A percentile compares a stretch with the other conserved stretches of the same genome.
These are phyloP conservation scores for Alternaria burnsii DNA, from an alignment of 2,329 filamentous ascomycete genomes.

Conservation along the genomic window DNA sequence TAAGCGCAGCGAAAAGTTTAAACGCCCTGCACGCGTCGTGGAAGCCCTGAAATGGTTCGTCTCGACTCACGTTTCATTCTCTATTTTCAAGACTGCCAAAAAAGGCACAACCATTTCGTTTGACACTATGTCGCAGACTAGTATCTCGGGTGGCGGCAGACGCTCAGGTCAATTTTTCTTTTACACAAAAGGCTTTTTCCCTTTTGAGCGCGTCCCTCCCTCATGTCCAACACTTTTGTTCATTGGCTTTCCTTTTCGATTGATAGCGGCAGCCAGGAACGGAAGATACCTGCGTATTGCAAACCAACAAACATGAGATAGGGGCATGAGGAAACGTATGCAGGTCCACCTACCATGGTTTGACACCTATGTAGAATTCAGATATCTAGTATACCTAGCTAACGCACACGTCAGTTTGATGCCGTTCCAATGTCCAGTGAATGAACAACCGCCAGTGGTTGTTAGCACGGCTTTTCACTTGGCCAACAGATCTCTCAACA, in stretches of 20 bases:
- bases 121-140: constrained; percentile 9
- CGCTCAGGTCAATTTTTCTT: neutral
- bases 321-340: neutral
- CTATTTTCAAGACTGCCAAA: neutral
- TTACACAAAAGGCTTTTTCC: constrained; percentile 4
- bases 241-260: neutral
- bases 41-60: constrained; percentile 24
- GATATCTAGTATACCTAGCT: neutral
- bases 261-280: constrained; percentile 5
- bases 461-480: neutral
- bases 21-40: neutral
- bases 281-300: neutral
- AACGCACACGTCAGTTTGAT: neutral
- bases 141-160: neutral
- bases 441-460: neutral
- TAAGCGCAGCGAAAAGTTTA: constrained; percentile 3
- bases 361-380: neutral
- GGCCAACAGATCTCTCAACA: constrained; percentile 6
- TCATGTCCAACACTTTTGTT: neutral
- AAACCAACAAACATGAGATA: neutral
- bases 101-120: constrained; percentile 2
- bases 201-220: neutral
- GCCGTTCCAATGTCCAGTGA: neutral
- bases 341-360: neutral
- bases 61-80: constrained; percentile 12